Base-by-base conservation (phyloP, 495 filamentous ascomycete genomes). In the Trichoderma orchidacearum region DNA sequence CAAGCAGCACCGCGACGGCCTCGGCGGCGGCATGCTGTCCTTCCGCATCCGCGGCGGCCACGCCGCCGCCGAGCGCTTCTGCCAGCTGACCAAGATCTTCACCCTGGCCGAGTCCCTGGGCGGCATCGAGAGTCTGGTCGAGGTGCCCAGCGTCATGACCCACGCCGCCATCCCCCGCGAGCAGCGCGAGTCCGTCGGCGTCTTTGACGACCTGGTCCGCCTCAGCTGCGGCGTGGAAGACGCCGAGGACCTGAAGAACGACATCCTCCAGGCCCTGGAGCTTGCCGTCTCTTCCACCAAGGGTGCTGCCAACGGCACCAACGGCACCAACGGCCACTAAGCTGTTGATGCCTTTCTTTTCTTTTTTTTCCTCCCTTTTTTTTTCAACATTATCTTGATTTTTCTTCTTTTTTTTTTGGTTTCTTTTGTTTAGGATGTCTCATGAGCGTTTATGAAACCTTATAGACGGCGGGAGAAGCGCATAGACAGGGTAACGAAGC, bases 21-120 rank as follows among this genome's bases (percentile, higher is more conserved):
- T 97, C 80, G 94, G 94, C 48, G 93, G 93, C 62, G 93, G 93
- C 55, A 97, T 98, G 94, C 80, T 98, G 36, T 89, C 85, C 55
- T 98, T 98, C 85, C 86, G 93, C 54, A 87, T 98, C 68, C 81
- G 83, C 59, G 93, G 94, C 53, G 93, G 93, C n/a, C 74, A 86
- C 60, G 76, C 76, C 41, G 93, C 90, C 1, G 94, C 93, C 2
- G 87, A 93, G 70, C 77, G 83, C 28, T 97, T 99, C 80, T 97
- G 94, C 78, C 81, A 94, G 70, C 75, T 77, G 48, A 95, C 89
- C 48, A 81, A 81, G 61, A 81, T 99, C 66, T 97, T 94, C 74
- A 96, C 90, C 3, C 75, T 99, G 18, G 93, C 93, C 3, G 93
- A 99, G 79, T 87, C 82, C 54, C 73, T 99, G 27, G 93, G 93